Base-by-base conservation (phyloP, 305 asterid genomes). In the Fraxinus sp. region DNA sequence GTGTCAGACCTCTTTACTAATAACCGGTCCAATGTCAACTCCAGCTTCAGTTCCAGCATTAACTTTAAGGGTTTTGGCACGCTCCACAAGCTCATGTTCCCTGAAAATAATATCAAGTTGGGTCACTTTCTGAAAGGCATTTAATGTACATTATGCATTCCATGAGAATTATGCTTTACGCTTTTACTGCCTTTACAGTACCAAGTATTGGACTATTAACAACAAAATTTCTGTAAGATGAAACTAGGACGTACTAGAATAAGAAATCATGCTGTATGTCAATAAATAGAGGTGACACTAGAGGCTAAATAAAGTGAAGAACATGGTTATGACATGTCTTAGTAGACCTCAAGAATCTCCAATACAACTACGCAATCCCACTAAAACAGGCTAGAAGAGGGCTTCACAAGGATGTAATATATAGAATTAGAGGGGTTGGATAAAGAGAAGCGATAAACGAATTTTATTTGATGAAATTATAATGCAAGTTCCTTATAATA, bases 11-110 rank as follows among this genome's bases (percentile, higher is more conserved):
- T 87, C 89, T 85, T 85, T 85, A 79, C 89, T 85, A 46, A 85
- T 87, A 82, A 89, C 84, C 2, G 91, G 89, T 71, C 91, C 91
- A 70, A 89, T 80, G 77, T 89, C 90, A 32, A 88, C 80, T 66
- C 88, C 89, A 85, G 87, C 87, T 82, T 82, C 85, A 30, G 78
- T 82, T 75, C 87, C 87, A 11, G 83, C 81, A 85, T 82, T 82
- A 64, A 85, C 84, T 79, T 82, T 85, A 66, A 85, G 83, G 55
- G 35, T 55, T 75, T 82, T 85, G 36, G 87, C 87, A 79, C 78
- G 81, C 35, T 75, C 77, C 71, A 85, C 81, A 79, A 85, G 85
- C 26, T 79, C 83, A 74, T 33, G 62, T 49, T 85, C 85, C 87
- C 87, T 85, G 83, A 71, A 81, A 75, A 32, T 71, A 71, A 71